Evolutionary conservation across 129 eudicot genomes (phyloP).

Genomic region (Rutidosis leptorrhynchoides): DNA sequence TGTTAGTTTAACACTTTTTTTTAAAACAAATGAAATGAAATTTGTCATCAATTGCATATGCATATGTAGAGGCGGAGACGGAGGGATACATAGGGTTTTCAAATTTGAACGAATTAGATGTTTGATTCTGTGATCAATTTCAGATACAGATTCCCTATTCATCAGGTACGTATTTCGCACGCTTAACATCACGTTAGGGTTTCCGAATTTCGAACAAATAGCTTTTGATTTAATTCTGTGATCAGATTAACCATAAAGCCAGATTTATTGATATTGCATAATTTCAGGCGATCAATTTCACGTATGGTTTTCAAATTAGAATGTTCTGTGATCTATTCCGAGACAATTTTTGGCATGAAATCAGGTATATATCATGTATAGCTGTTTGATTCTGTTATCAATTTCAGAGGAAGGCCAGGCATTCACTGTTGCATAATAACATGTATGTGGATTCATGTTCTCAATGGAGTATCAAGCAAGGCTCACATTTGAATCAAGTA

Average conservation of each 20-base stretch:
- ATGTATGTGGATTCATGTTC: conserved; percentile 7
- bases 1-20: no score
- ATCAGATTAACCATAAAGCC: no score
- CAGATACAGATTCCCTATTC: neutral
- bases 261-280: neutral
- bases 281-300: neutral
- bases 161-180: neutral
- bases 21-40: neutral
- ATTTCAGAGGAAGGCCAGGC: conserved; percentile 4
- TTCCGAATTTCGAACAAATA: neutral
- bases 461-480: conserved; percentile 14
- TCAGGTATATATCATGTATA: neutral
- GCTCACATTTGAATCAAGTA: neutral
- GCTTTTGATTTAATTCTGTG: neutral
- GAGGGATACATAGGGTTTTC: conserved; percentile 10
- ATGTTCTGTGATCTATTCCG: neutral
- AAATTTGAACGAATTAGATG: neutral
- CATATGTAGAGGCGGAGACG: no score
- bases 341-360: neutral
- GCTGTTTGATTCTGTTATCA: neutral
- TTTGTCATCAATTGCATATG: neutral
- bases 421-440: conserved; percentile 12
- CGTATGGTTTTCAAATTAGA: neutral
- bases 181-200: neutral
- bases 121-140: conserved; percentile 5